Evolutionary conservation across 2,329 filamentous ascomycete species (phyloP), one percentile per base, ranked within the genome.

Genomic region (Colletotrichum musicola): DNA sequence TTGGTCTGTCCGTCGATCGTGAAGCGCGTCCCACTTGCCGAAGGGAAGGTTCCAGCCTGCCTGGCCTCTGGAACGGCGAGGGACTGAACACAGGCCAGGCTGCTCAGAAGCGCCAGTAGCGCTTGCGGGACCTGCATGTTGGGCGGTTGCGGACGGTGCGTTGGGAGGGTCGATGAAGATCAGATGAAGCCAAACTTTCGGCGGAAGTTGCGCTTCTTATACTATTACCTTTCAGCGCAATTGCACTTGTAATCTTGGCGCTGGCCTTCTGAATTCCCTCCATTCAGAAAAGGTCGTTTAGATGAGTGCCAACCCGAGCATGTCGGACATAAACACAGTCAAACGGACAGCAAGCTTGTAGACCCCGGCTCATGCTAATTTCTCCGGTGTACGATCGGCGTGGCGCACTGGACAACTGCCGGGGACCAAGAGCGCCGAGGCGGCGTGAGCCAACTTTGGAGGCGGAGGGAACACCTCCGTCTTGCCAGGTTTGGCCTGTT

Each of bases 1-100:
- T 79, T 76, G 25, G 81, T 79, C 58, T 80, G 75, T 18, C 82
- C 82, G 70, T 85, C 79, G 59, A 85, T 79, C 18, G 75, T 74
- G 69, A 84, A 83, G 13, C 76, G 68, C 35, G 71, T 70, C 4
- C 75, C 75, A 53, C 55, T 64, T 27, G 66, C 51, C 46, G 58
- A 65, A 0, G 65, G 65, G 16, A 68, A 50, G 16, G 35, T 20
- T 46, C 42, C 35, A 27, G 44, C 30, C 30, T 66, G 42, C 25
- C 42, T 56, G 5, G 63, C 30, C 50, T 62, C 42, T 4, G 50
- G 20, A 13, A 50, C 42, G 16, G 35, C 20, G 4, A 47, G 20
- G 18, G 12, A 47, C 25, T 44, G 49, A 14, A 55, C 20, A 16
- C 16, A 13, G 58, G 42, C 13, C n/a, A 66, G 22, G n/a, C n/a